Percentiles rank a stretch among this genome's conserved stretches.
These are phyloP conservation scores for Chenopodium album DNA, from an alignment of 148 eudicot species.

Conservation along the genomic window DNA sequence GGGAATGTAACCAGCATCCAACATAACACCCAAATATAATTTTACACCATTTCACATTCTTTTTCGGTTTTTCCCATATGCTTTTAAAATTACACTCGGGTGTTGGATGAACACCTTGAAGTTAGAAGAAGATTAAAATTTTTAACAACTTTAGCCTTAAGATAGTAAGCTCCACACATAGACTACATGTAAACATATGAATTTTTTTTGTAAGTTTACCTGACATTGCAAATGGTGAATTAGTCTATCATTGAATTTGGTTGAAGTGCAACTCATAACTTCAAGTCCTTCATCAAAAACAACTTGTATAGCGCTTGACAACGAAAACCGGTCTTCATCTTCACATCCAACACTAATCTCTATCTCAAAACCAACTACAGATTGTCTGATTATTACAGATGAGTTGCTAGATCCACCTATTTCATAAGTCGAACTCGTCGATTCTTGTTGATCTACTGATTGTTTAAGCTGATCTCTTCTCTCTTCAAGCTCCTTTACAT, in stretches of 20 bases:
- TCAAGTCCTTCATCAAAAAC: conserved; percentile 32
- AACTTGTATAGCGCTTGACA: conserved; percentile 26
- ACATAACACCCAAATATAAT: no score
- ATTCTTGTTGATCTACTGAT: background rate
- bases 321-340: conserved; percentile 14
- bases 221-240: conserved; percentile 32
- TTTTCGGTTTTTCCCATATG: no score
- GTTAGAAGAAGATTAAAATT: no score
- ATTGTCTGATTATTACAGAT: conserved; percentile 12
- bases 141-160: no score
- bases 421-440: conserved; percentile 13
- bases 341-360: conserved; percentile 17
- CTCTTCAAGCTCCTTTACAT: conserved; percentile 33
- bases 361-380: conserved; percentile 24
- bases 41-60: no score
- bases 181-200: background rate
- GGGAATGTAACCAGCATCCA: background rate
- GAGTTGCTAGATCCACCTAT: conserved; percentile 14
- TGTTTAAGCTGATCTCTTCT: conserved; percentile 41
- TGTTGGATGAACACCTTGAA: no score
- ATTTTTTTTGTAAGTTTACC: conserved; percentile 16
- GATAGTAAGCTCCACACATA: background rate
- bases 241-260: conserved; percentile 10
- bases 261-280: conserved; percentile 31
- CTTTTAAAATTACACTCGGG: no score